phyloP scores from a whole-genome alignment of 148 eudicot genomes.

The Oxyria digyna region DNA sequence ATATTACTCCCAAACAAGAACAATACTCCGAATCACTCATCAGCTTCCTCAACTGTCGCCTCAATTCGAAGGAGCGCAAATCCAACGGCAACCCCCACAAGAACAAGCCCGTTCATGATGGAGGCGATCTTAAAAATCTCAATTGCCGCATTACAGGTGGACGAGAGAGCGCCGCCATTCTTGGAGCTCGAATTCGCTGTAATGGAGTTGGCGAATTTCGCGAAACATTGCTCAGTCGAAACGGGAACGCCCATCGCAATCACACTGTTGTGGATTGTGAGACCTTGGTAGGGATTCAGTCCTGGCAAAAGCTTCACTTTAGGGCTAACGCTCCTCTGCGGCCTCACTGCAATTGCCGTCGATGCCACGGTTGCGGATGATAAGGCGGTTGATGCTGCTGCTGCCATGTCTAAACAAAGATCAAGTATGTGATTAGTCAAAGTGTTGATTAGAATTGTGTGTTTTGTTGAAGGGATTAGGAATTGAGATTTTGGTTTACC shows the following conservation, averaged over 20 bases:
- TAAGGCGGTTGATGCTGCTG: constrained; percentile 14
- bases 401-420: constrained; percentile 21
- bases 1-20: not conserved
- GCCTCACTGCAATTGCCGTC: not conserved
- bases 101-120: constrained; percentile 39
- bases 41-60: constrained; percentile 30
- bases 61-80: constrained; percentile 43
- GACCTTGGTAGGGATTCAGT: constrained; percentile 6
- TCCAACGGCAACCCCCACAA: constrained; percentile 49
- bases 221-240: constrained; percentile 28
- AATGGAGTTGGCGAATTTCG: constrained; percentile 21
- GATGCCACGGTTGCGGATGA: not conserved
- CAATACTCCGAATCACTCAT: not conserved
- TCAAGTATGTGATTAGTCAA: not conserved
- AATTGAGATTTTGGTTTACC: not conserved
- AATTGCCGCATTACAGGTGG: constrained; percentile 30
- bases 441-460: not conserved
- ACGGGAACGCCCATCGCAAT: constrained; percentile 13
- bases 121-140: constrained; percentile 54
- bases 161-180: constrained; percentile 23
- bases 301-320: constrained; percentile 10
- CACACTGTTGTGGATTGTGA: constrained; percentile 21
- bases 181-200: constrained; percentile 4
- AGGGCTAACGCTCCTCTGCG: not conserved
- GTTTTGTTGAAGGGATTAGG: not conserved